Base-by-base conservation (phyloP, 2,329 filamentous ascomycete species). In the Verticillium nubilum region DNA sequence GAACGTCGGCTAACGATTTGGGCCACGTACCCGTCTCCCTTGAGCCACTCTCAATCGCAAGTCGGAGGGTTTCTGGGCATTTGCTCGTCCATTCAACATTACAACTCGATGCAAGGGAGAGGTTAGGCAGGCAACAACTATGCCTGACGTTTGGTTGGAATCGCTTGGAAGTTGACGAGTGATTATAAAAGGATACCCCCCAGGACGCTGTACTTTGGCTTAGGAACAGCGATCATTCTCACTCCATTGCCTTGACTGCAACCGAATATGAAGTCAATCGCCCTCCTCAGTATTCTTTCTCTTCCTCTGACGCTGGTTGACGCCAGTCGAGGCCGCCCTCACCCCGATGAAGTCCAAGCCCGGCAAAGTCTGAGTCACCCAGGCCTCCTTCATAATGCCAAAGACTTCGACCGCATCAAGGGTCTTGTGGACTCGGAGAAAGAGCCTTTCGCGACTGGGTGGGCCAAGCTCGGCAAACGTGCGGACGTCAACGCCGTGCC, bases 331-430 rank as follows among this genome's bases (percentile, higher is more conserved):
- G 42, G n/a, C 19, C 42, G 42, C 12, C 42, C 42, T 12, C 42
- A 50, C 7, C 19, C 10, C 4, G 42, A 2, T 23, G n/a, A 50
- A 25, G 7, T 23, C 12, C n/a, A 50, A 23, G 3, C 42, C 3
- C n/a, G 42, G 12, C 42, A 50, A 12, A 12, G 17, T 13, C 19
- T 50, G 9, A 50, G 25, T 10, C 52, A 53, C 13, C 53, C 53
- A 23, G 53, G 53, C n/a, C 62, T 68, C 3, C 70, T 77, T 23
- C 74, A 77, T 58, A 74, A 72, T 0, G 56, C 63, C 1, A 56
- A 64, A 1, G 75, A 78, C 56, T 73, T 80, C 53, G 65, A 70
- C 7, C 72, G 78, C 7, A 74, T 80, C 58, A 72, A 72, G 27
- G 65, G 65, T 3, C 73, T 75, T 57, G 71, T 76, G 26, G 59